These are phyloP conservation scores for Mycosphaerelloides madeirae DNA, from an alignment of 2,329 filamentous ascomycete genomes.

Conservation along the genomic window DNA sequence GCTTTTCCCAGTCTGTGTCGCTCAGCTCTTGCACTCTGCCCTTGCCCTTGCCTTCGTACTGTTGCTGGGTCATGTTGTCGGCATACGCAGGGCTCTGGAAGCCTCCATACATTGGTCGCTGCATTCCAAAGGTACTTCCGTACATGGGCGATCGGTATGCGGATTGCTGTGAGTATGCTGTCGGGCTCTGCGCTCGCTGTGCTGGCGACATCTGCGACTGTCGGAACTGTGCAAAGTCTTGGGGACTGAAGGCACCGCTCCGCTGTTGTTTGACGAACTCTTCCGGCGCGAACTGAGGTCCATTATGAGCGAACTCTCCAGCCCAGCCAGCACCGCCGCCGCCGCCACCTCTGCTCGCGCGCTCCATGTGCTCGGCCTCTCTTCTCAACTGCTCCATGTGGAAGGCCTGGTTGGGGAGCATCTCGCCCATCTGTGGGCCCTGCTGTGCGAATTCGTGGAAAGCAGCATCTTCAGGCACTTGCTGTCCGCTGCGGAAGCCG, in stretches of 20 bases:
- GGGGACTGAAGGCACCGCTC: conserved; percentile 60
- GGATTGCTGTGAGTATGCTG: conserved; percentile 33
- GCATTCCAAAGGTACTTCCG: conserved; percentile 49
- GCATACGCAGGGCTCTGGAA: conserved; percentile 35
- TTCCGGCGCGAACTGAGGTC: conserved; percentile 23
- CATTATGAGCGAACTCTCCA: conserved; percentile 30
- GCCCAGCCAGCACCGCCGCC: conserved; percentile 27
- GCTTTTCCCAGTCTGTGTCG: conserved; percentile 90
- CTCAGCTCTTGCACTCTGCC: conserved; percentile 80
- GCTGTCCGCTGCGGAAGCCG: conserved; percentile 29
- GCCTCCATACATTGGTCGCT: conserved; percentile 27
- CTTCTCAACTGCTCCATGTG: conserved; percentile 63
- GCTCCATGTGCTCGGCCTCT: conserved; percentile 51
- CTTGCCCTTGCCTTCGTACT: conserved; percentile 74
- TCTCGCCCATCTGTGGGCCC: conserved; percentile 55
- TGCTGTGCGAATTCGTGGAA: conserved; percentile 74
- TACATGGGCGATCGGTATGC: conserved; percentile 57
- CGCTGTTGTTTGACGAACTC: conserved; percentile 22
- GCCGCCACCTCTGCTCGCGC: conserved; percentile 21
- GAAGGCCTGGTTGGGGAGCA: conserved; percentile 53
- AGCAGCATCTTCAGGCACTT: conserved; percentile 27
- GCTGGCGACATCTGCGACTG: conserved; percentile 60
- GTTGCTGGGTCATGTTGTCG: conserved; percentile 38
- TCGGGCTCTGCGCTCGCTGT: conserved; percentile 58
- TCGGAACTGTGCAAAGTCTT: conserved; percentile 85